Evolutionary conservation across 2,329 filamentous ascomycete genomes (phyloP), one percentile per base, ranked within the genome.

Genomic region (Xylariaceae sp.): DNA sequence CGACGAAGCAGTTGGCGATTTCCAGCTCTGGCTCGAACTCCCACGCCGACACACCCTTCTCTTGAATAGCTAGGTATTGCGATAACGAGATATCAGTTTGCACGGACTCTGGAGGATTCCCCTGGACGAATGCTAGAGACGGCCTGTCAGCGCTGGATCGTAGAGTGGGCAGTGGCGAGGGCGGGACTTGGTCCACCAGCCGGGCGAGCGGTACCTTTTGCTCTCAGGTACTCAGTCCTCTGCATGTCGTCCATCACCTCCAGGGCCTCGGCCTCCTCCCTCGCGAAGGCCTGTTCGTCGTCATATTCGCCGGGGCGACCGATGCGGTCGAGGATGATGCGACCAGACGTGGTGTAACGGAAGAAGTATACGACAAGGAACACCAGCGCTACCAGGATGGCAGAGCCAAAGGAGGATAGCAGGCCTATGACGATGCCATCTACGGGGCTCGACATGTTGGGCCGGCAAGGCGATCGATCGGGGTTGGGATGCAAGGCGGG

Each of bases 21-120:
- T 98, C 92, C 22, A 96, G 67, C 60, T 98, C 92, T n/a, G 92
- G 92, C 59, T 96, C 92, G 53, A 98, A 98, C 59, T 98, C 92
- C 92, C 92, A 98, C 5, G 92, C 92, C 5, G 92, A 94, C n/a
- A 98, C 90, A 32, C 92, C 92, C 61, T 98, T 98, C 66, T 98
- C 92, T 65, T 98, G 92, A 46, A 98, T 98, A 26, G 92, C 92
- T 38, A 98, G 74, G 58, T 94, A 96, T 58, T 98, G 92, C 22
- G 92, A 96, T 44, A 98, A 67, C 15, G 92, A 96, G 45, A 98
- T 98, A 56, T 98, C 92, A 47, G 92, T 96, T 53, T 92, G 88
- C 38, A 90, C 67, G 6, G 92, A 96, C 60, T 98, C 92, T 45
- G 92, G 88, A 3, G 90, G 92, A 55, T 96, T 95, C 36, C 82